Conservation (phyloP, 306 rosid genomes). For the Alnus rubra region DNA sequence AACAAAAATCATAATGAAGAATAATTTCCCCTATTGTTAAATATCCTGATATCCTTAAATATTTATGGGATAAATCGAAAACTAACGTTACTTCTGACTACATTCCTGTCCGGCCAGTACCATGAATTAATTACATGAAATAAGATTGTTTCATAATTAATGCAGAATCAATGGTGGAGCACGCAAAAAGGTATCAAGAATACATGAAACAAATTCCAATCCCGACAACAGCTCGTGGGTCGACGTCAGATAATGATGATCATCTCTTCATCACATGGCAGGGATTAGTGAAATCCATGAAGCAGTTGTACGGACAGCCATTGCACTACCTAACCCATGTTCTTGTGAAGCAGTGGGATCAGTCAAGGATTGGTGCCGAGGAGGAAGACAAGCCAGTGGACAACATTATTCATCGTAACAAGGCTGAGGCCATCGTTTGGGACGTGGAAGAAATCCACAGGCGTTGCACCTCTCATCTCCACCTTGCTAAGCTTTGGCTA, state of each 20-base stretch:
- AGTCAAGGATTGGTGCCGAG: constrained; percentile 27
- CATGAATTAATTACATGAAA: no score
- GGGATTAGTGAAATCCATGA: constrained; percentile 29
- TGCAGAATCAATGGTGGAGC: constrained; percentile 24
- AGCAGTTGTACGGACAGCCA: constrained; percentile 31
- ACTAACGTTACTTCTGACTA: no score
- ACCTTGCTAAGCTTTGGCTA: constrained; percentile 37
- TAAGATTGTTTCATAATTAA: no score
- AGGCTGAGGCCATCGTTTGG: constrained; percentile 34
- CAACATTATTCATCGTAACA: background rate
- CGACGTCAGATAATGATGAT: background rate
- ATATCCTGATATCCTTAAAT: no score
- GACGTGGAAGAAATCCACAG: constrained; percentile 31
- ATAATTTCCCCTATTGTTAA: no score
- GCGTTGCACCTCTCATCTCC: constrained; percentile 25
- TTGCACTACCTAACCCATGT: constrained; percentile 38
- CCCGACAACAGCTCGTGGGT: constrained; percentile 7
- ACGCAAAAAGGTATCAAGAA: constrained; percentile 36
- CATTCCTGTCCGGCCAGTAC: no score
- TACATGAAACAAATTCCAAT: constrained; percentile 16
- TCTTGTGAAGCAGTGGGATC: constrained; percentile 46
- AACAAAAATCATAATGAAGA: no score
- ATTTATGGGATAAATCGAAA: no score
- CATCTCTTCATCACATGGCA: constrained; percentile 23
- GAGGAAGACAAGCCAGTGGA: constrained; percentile 30